Percentiles rank a stretch among this genome's conserved stretches.
Evolutionary conservation across 805 yeast genomes (phyloP).

Genomic region (Allodekkera sacchari): DNA sequence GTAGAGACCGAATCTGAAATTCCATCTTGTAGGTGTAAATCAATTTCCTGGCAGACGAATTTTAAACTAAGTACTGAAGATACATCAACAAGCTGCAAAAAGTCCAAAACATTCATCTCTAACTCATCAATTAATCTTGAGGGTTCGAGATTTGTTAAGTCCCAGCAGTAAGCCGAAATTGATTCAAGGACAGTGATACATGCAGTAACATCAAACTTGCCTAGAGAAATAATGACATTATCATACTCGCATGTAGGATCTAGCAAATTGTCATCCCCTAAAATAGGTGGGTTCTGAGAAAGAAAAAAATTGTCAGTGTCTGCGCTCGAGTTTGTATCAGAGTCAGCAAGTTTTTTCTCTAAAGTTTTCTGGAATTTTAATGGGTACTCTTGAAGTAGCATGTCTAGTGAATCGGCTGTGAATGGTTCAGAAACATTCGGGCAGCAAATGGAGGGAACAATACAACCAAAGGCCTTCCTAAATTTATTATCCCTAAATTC

Average conservation of each 20-base stretch:
- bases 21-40: constrained; percentile 14
- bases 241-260: constrained; percentile 43
- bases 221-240: constrained; percentile 47
- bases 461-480: constrained; percentile 39
- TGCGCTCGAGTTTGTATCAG: constrained; percentile 5
- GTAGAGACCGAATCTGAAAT: constrained; percentile 16
- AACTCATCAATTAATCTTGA: constrained; percentile 52
- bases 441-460: constrained; percentile 52
- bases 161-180: constrained; percentile 25
- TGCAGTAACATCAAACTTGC: constrained; percentile 36
- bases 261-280: constrained; percentile 9
- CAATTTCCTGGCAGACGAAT: constrained; percentile 37
- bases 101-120: constrained; percentile 49
- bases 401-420: constrained; percentile 37
- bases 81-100: constrained; percentile 20
- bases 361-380: constrained; percentile 10
- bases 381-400: constrained; percentile 29
- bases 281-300: constrained; percentile 5
- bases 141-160: constrained; percentile 32
- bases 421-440: constrained; percentile 61
- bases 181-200: constrained; percentile 30
- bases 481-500: constrained; percentile 40
- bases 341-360: constrained; percentile 2
- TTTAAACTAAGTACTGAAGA: constrained; percentile 21
- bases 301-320: constrained; percentile 3